A percentile compares a stretch with the other conserved stretches of the same genome.
Conservation (phyloP, 495 filamentous ascomycete genomes). For the Talaromyces ruber region DNA sequence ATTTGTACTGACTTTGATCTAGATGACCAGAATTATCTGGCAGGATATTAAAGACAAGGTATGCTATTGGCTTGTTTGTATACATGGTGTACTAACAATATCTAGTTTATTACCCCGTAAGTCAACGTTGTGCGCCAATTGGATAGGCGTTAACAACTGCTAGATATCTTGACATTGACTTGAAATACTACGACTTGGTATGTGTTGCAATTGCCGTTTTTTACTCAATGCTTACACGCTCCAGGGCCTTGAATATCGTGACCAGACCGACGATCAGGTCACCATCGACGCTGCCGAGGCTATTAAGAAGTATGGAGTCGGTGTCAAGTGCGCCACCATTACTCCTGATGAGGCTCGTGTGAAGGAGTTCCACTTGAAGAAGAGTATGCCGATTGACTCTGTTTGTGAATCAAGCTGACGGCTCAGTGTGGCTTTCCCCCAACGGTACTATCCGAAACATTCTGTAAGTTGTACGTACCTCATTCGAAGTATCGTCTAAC, state of each 20-base stretch:
- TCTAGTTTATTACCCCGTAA: conserved; percentile 77
- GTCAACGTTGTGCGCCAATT: conserved; percentile 11
- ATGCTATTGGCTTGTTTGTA: conserved; percentile 19
- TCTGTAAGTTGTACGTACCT: conserved; percentile 38
- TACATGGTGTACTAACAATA: conserved; percentile 12
- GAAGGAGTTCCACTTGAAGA: conserved; percentile 96
- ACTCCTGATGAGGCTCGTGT: conserved; percentile 95
- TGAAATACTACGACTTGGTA: conserved; percentile 97
- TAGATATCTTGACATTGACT: conserved; percentile 85
- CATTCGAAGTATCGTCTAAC: not conserved
- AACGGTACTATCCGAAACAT: conserved; percentile 97
- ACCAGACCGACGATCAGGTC: conserved; percentile 92
- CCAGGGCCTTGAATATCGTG: conserved; percentile 82
- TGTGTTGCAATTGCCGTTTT: conserved; percentile 1
- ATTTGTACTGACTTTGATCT: conserved; percentile 9
- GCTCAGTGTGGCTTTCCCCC: conserved; percentile 88
- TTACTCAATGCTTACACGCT: not conserved
- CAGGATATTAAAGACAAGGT: conserved; percentile 93
- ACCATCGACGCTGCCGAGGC: conserved; percentile 91
- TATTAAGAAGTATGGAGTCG: conserved; percentile 96
- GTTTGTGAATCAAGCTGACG: conserved; percentile 1
- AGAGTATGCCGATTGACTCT: conserved; percentile 50
- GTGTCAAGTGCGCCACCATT: conserved; percentile 99
- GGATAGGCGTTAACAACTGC: not conserved
- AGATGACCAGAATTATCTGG: conserved; percentile 99